phyloP scores from a whole-genome alignment of 1,284 basidiomycete species.

The Termitomyces sp. region DNA sequence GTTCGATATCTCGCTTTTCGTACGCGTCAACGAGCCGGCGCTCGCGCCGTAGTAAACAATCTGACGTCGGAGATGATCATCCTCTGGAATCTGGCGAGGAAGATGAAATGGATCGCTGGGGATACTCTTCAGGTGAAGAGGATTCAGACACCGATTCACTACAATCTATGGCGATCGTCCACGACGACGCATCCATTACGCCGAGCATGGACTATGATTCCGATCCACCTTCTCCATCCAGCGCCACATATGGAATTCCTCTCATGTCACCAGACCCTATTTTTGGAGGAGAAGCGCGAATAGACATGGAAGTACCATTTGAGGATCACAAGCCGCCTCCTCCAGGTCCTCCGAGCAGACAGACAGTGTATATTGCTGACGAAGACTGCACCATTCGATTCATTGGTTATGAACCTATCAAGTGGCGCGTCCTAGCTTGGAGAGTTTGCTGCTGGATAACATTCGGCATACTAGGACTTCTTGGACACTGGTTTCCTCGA shows the following conservation, averaged over 20 bases:
- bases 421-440: constrained; percentile 71
- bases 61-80: constrained; percentile 56
- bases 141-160: constrained; percentile 44
- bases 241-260: constrained; percentile 51
- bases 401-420: constrained; percentile 78
- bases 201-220: constrained; percentile 68
- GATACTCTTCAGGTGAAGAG: constrained; percentile 74
- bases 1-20: constrained; percentile 54
- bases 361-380: constrained; percentile 85
- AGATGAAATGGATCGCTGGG: constrained; percentile 66
- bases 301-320: constrained; percentile 68
- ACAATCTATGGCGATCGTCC: constrained; percentile 27
- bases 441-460: constrained; percentile 64
- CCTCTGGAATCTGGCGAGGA: constrained; percentile 50
- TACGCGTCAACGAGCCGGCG: constrained; percentile 45
- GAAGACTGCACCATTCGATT: constrained; percentile 90
- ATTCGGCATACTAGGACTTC: constrained; percentile 73
- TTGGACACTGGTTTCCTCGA: constrained; percentile 92
- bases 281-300: constrained; percentile 74
- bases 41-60: constrained; percentile 50
- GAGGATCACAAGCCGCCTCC: constrained; percentile 62
- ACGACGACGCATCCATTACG: constrained; percentile 38
- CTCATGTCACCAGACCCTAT: constrained; percentile 69
- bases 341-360: constrained; percentile 74
- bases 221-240: constrained; percentile 55